Evolutionary conservation across 768 basidiomycete genomes (phyloP).

Genomic region (Boletus reticuloceps): DNA sequence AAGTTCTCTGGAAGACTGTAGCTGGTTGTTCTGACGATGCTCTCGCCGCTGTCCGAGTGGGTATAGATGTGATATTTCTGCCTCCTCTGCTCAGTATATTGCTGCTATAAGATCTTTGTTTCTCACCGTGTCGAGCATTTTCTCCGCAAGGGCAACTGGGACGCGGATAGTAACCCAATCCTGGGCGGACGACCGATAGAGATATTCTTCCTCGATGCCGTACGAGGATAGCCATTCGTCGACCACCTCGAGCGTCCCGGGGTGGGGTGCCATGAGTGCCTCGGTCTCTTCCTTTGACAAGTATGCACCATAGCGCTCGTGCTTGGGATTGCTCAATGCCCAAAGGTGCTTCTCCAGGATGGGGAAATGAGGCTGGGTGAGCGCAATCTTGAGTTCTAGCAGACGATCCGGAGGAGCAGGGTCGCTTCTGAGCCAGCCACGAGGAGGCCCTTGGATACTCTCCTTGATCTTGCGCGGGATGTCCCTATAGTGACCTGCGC

Average conservation of each 20-base stretch:
- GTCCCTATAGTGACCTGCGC: not conserved
- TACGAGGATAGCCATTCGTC: constrained; percentile 60
- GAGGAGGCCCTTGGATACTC: constrained; percentile 39
- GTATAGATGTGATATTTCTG: constrained; percentile 66
- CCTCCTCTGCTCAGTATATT: not conserved
- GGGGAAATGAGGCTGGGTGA: constrained; percentile 51
- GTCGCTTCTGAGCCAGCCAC: constrained; percentile 45
- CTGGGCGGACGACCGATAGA: constrained; percentile 57
- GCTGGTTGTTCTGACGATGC: constrained; percentile 60
- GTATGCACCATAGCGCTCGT: constrained; percentile 52
- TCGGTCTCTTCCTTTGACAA: constrained; percentile 68
- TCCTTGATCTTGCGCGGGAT: constrained; percentile 45
- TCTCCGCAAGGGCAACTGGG: constrained; percentile 58
- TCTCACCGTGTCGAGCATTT: constrained; percentile 68
- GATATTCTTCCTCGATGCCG: constrained; percentile 47
- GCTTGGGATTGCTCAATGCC: constrained; percentile 57
- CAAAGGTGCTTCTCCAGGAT: constrained; percentile 50
- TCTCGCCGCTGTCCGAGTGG: constrained; percentile 50
- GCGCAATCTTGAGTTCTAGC: constrained; percentile 56
- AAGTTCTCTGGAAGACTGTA: constrained; percentile 65
- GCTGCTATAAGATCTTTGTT: not conserved
- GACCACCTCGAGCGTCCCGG: constrained; percentile 50
- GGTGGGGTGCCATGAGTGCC: constrained; percentile 54
- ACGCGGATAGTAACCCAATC: constrained; percentile 68
- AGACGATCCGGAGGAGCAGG: constrained; percentile 43